These are phyloP conservation scores for Tulasnella sp. DNA, from an alignment of 768 basidiomycete genomes.

Conservation along the genomic window DNA sequence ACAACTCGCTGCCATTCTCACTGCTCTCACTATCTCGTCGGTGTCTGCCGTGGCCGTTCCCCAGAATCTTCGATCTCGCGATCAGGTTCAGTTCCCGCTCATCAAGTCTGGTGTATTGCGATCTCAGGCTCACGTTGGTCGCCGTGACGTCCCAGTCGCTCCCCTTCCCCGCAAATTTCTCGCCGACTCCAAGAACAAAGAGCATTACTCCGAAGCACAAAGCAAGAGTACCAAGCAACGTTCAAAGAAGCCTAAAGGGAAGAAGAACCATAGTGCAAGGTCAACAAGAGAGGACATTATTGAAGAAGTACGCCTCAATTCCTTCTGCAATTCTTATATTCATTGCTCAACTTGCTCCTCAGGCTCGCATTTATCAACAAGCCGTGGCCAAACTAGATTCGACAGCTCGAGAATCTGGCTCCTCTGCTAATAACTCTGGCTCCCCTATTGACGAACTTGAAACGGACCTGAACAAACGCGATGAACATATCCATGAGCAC, in stretches of 20 bases:
- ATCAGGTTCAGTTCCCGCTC: constrained; percentile 20
- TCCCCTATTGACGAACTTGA: constrained; percentile 15
- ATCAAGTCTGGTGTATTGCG: neutral
- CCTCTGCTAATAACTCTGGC: constrained; percentile 8
- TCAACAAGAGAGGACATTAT: neutral
- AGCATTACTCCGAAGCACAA: constrained; percentile 1
- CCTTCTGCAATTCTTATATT: neutral
- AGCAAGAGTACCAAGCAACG: neutral
- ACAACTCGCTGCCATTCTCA: constrained; percentile 39
- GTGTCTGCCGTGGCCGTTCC: constrained; percentile 31
- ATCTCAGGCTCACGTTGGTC: neutral
- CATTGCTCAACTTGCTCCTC: neutral
- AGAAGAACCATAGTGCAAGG: neutral
- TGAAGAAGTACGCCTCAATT: neutral
- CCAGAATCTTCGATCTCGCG: constrained; percentile 19
- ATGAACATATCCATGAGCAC: constrained; percentile 19
- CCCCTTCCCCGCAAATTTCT: constrained; percentile 5
- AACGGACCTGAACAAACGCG: constrained; percentile 12
- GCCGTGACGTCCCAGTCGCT: constrained; percentile 1
- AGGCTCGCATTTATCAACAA: neutral
- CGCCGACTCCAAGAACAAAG: neutral
- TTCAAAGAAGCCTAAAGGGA: neutral
- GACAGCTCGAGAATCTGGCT: neutral
- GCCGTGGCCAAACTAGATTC: neutral
- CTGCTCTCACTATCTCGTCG: constrained; percentile 31